phyloP scores from a whole-genome alignment of 2,329 filamentous ascomycete genomes.

The Xylariaceae sp. region DNA sequence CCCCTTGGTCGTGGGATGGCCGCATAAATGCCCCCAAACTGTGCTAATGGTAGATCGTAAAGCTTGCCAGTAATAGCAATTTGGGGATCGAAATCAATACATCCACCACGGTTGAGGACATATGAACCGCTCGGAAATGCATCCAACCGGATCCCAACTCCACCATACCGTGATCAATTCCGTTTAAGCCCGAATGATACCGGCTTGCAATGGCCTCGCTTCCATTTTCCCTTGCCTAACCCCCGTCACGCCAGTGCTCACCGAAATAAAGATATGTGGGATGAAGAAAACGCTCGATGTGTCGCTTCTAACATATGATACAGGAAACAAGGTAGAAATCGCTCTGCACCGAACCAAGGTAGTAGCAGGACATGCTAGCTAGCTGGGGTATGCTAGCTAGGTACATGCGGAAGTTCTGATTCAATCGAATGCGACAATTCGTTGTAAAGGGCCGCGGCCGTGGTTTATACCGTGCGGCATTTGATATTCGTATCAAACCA shows the following conservation, averaged over 20 bases:
- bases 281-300: constrained; percentile 1
- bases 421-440: background rate
- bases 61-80: too few relatives aligned
- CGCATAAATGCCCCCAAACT: too few relatives aligned
- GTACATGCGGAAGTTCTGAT: background rate
- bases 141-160: constrained; percentile 22
- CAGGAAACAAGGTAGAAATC: constrained; percentile 10
- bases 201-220: constrained; percentile 2
- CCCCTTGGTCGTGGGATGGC: too few relatives aligned
- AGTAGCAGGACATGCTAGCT: constrained; percentile 1
- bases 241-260: background rate
- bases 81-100: background rate
- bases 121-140: constrained; percentile 12
- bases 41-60: too few relatives aligned
- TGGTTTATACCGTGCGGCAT: background rate
- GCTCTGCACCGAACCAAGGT: constrained; percentile 1
- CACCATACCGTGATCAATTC: constrained; percentile 25
- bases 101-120: background rate
- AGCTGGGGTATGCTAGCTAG: too few relatives aligned
- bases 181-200: constrained; percentile 14
- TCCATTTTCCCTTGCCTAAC: background rate
- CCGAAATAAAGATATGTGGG: constrained; percentile 4
- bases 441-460: background rate
- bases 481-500: background rate
- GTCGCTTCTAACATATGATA: constrained; percentile 14